Base-by-base conservation (phyloP, 1,284 basidiomycete species). In the Schizophyllum amplum region DNA sequence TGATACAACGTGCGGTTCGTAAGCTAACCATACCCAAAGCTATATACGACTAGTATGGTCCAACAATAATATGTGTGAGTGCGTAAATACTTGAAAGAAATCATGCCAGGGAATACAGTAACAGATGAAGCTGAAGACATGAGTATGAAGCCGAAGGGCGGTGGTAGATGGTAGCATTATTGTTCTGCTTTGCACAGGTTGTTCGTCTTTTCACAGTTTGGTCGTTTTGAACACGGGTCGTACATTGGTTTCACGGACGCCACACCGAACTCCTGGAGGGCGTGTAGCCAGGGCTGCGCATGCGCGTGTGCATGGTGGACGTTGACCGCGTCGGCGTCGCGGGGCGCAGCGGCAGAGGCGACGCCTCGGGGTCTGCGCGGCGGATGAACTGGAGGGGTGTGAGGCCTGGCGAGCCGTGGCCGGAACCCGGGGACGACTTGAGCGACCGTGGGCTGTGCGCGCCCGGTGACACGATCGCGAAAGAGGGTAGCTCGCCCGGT, bases 341-440 rank as follows among this genome's bases (percentile, higher is more conserved):
- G 4, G 63, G 62, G 61, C 73, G 70, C 24, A 72, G 65, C 47
- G 67, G 24, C 25, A 33, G n/a, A 11, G 20, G 58, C 25, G 49
- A 63, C 48, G 65, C 63, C 20, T 77, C 76, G 20, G 69, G 68
- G 47, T 78, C 77, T 23, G 76, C 77, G 27, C 75, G 72, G 58
- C 78, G 69, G 46, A 80, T 73, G 60, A 78, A 79, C 64, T 80
- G 78, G 53, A 80, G 63, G 24, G 78, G 73, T 6, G 75, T 77
- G 57, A 80, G 64, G 7, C 33, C 33, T 2, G 77, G 76, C 5
- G 78, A 80, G 25, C 76, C 76, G 59, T 72, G 33, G 33, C 33
- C 17, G 4, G 67, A 68, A 20, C 76, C 75, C 21, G 74, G 74
- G 3, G 75, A 67, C 33, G 77, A 78, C 57, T 67, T 71, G n/a